Conservation (phyloP, 768 basidiomycete species). For the Chalciporus pseudorubinellus region DNA sequence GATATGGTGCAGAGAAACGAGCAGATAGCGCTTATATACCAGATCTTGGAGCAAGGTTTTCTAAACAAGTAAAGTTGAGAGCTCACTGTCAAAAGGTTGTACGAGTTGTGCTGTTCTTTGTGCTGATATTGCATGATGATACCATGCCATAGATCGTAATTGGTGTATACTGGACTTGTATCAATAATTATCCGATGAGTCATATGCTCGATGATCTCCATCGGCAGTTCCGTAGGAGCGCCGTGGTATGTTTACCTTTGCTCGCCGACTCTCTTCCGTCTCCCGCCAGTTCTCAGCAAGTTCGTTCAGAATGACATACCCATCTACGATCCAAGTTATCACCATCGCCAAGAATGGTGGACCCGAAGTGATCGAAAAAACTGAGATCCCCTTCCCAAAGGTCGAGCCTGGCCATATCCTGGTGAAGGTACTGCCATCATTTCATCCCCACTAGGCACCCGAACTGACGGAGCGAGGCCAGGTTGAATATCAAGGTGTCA, state of each 20-base stretch:
- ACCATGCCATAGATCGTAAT: not conserved
- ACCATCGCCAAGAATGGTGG: constrained; percentile 73
- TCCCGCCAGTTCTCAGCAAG: constrained; percentile 32
- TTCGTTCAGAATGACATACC: constrained; percentile 47
- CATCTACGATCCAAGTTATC: constrained; percentile 65
- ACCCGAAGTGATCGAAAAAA: constrained; percentile 72
- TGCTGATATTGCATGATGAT: no score
- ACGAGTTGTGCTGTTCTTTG: no score
- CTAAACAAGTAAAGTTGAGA: constrained; percentile 8
- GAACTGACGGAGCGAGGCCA: constrained; percentile 26
- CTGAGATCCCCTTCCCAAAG: constrained; percentile 63
- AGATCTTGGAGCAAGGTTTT: constrained; percentile 42
- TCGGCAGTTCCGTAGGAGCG: not conserved
- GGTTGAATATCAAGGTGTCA: constrained; percentile 78
- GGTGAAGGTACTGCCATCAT: constrained; percentile 32
- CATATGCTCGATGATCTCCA: not conserved
- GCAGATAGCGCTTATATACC: constrained; percentile 65
- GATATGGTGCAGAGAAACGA: constrained; percentile 77
- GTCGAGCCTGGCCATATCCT: constrained; percentile 58
- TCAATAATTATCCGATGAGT: no score
- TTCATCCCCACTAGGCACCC: not conserved
- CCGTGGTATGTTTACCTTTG: constrained; percentile 8
- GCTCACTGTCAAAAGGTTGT: not conserved
- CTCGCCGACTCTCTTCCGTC: constrained; percentile 22
- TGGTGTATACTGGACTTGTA: no score